Base-by-base conservation (phyloP, 768 basidiomycete genomes). In the Serendipita sp. region DNA sequence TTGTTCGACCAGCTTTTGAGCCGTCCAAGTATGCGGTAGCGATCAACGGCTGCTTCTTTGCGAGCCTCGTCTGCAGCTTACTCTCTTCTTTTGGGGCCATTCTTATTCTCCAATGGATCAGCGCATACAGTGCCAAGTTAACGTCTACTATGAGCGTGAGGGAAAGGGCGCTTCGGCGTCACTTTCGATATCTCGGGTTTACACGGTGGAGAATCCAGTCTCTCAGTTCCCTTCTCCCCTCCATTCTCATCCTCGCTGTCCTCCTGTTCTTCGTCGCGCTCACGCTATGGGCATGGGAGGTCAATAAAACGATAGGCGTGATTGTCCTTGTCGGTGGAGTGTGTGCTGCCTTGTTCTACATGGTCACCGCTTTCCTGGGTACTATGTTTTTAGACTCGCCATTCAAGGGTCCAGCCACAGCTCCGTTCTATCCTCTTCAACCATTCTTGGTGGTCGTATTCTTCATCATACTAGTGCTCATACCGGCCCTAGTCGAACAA, bases 231-330 rank as follows among this genome's bases (percentile, higher is more conserved):
- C 30, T 54, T 32, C 53, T 69, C 5, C 65, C 67, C 8, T n/a
- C 58, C 13, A 38, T 69, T 3, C 63, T 66, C 13, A 63, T 65
- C 41, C 38, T 66, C 15, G 64, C 67, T 0, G 63, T 68, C 18
- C 64, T 68, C 64, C 66, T 68, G 3, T 68, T 69, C 65, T 48
- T 69, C 47, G 47, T 60, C 11, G 68, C 67, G 2, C 51, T 69
- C 28, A 11, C 67, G 35, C 65, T 63, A 16, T 69, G 68, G 58
- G 44, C 66, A 2, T 65, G 65, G 56, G 47, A 63, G 0, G 63
- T 69, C 63, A 45, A 68, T 7, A 28, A 32, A 38, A 45, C 54
- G 2, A 44, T 69, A 15, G 64, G 65, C 7, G 64, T 35, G 5
- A 63, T 66, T 18, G 53, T 65, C 15, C 63, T 69, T 1, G 44